Evolutionary conservation across 1,139 yeast genomes (phyloP), one percentile per base, ranked within the genome.

Genomic region (Arxiozyma slooffiae): DNA sequence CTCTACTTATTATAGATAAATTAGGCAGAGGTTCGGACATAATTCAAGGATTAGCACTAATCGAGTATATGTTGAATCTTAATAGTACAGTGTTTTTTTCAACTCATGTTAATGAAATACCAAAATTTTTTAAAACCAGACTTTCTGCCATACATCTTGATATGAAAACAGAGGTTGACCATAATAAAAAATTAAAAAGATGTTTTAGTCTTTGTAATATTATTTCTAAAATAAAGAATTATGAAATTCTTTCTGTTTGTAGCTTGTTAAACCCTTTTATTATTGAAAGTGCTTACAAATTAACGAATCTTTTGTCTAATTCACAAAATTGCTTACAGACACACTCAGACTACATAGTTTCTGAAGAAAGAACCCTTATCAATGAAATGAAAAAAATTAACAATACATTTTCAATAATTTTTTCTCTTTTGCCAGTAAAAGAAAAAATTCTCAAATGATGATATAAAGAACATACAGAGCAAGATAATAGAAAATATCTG

Each of bases 21-120:
- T 55, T 75, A 16, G 78, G 79, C 2, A 63, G 78, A 48, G 76
- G 74, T 0, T 69, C 77, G 1, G 70, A 75, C 38, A 61, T 69
- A 14, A 64, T 66, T 11, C 76, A 74, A 57, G 76, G 77, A 1
- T 68, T 72, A 53, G 61, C 75, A 2, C 64, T 74, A 1, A 60
- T 69, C 22, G 76, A 73, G 48, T 58, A 61, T 44, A 53, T 73
- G 9, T 51, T 67, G 0, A 43, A 50, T 1, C 54, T 61, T 1
- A 54, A 56, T 5, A 63, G 71, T 20, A 61, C 67, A 0, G 68
- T 69, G 0, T 68, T 71, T 50, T 53, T 71, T 3, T 66, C 75
- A 1, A 74, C 77, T 0, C 77, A 72, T 59, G 72, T 71, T 52
- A 64, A 60, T 39, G 71, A 70, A 43, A 58, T 73, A 11, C 72